Evolutionary conservation across 176 grass and related monocot genomes (phyloP), one percentile per base, ranked within the genome.

Genomic region (Musa troglodytarum): DNA sequence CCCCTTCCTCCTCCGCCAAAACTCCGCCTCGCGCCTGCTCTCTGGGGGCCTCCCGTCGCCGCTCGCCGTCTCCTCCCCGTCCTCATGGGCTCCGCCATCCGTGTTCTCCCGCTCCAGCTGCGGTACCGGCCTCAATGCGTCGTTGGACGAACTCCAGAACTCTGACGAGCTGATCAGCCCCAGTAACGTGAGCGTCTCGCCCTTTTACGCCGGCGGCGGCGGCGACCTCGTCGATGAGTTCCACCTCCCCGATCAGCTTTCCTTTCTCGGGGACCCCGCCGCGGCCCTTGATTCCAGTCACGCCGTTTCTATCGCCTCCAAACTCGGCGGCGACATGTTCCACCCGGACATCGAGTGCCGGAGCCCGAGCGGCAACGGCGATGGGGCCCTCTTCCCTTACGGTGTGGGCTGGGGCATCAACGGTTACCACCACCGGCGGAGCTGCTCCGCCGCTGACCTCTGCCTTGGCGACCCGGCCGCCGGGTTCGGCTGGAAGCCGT

Each of bases 221-320:
- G 69, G 52, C 13, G 74, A 65, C 79, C 67, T 86, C n/a, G 68
- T 84, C 21, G 92, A 92, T 4, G 83, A 96, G 53, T 28, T 92
- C 64, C 92, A 88, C 81, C 85, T 90, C 65, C 92, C 87, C 72
- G 92, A 96, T 29, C 89, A 89, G 79, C 85, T 96, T 3, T 83
- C 89, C 21, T 92, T 96, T 78, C 79, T 90, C 9, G 87, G 84
- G 78, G 89, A 96, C 13, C 8, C 20, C 34, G 65, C n/a, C 25
- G 71, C 75, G 16, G 68, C n/a, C 49, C 13, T 16, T 24, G 19
- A 17, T 14, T 75, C 54, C 54, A 29, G 28, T 54, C 24, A 58
- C 14, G 9, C 73, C 14, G 14, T 65, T 28, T 28, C 22, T 23
- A 25, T 75, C 53, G 29, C 19, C 54, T 19, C 74, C 29, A 65